A percentile compares a stretch with the other conserved stretches of the same genome.
phyloP scores from a whole-genome alignment of 169 alveolate species.

The Eimeria brunetti region DNA sequence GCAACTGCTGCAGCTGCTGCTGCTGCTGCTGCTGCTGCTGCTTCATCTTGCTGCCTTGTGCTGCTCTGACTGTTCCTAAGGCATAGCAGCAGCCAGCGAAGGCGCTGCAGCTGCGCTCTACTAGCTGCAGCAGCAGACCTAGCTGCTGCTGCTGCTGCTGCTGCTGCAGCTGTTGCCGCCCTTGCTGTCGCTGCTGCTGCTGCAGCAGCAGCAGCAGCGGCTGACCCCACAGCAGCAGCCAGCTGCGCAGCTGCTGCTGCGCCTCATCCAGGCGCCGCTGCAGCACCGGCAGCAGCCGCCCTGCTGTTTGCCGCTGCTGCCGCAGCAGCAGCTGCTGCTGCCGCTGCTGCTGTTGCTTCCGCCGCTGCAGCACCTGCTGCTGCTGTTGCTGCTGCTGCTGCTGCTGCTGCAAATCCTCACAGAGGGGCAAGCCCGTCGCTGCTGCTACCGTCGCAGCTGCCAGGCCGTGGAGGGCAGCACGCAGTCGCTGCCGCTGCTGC shows the following conservation, averaged over 20 bases:
- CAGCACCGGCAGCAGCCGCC: slow-evolving; percentile 18
- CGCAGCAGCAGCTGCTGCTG: background rate
- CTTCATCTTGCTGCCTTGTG: background rate
- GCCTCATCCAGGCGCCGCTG: slow-evolving; percentile 1
- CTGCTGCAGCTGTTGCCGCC: slow-evolving; percentile 37
- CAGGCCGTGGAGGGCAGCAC: slow-evolving; percentile 3
- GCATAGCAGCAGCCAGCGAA: slow-evolving; percentile 69
- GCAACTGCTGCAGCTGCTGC: slow-evolving; percentile 63
- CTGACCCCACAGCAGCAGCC: slow-evolving; percentile 21
- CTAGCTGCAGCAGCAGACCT: slow-evolving; percentile 16
- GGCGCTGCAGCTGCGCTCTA: slow-evolving; percentile 26
- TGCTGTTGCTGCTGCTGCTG: slow-evolving; percentile 53
- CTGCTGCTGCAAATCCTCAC: slow-evolving; percentile 50
- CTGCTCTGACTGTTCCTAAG: slow-evolving; percentile 29
- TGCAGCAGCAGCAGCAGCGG: background rate
- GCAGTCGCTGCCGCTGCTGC: slow-evolving; percentile 24
- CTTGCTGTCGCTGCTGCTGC: slow-evolving; percentile 12
- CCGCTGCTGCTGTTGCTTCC: background rate
- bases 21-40: slow-evolving; percentile 47
- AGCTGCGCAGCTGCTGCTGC: background rate
- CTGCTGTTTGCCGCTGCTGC: slow-evolving; percentile 23
- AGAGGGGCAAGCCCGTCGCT: slow-evolving; percentile 4
- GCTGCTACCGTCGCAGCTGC: slow-evolving; percentile 50
- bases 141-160: slow-evolving; percentile 14
- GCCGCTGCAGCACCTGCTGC: slow-evolving; percentile 15